Percentiles rank a stretch among this genome's conserved stretches.
These are phyloP conservation scores for Geotrichum macrosporum DNA, from an alignment of 1,139 yeast species.

Conservation along the genomic window DNA sequence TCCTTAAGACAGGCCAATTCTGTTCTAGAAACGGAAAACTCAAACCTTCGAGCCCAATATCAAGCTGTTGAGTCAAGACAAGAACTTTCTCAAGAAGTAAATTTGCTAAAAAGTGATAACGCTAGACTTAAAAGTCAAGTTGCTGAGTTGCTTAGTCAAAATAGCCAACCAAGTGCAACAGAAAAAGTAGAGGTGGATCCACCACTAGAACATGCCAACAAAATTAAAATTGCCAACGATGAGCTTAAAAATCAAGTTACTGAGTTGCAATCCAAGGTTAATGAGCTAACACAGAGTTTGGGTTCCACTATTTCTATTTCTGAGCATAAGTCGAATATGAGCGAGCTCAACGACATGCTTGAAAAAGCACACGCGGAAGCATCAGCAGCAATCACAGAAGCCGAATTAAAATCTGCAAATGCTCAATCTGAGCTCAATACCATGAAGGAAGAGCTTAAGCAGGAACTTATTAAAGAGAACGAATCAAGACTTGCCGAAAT, in stretches of 20 bases:
- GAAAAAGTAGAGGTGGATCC: no score
- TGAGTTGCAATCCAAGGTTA: background rate
- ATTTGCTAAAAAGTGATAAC: no score
- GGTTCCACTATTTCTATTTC: conserved; percentile 25
- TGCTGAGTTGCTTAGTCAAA: no score
- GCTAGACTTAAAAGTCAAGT: no score
- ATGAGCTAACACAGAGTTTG: background rate
- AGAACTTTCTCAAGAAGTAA: no score
- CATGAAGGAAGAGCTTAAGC: conserved; percentile 7
- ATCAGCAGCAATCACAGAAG: conserved; percentile 28
- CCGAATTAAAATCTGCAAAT: conserved; percentile 12
- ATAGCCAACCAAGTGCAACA: no score
- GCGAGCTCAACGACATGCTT: conserved; percentile 17
- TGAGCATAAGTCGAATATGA: background rate
- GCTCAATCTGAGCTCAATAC: conserved; percentile 28
- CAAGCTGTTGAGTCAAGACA: no score
- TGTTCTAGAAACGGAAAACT: no score
- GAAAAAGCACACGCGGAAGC: conserved; percentile 24
- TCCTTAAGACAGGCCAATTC: no score
- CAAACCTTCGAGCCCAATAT: no score
- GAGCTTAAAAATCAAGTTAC: background rate
- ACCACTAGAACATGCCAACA: no score
- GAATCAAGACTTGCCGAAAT: conserved; percentile 16
- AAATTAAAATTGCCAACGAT: background rate
- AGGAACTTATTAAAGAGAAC: conserved; percentile 7